phyloP scores from a whole-genome alignment of 208 protist genomes.

The Balamuthia mandrillaris region DNA sequence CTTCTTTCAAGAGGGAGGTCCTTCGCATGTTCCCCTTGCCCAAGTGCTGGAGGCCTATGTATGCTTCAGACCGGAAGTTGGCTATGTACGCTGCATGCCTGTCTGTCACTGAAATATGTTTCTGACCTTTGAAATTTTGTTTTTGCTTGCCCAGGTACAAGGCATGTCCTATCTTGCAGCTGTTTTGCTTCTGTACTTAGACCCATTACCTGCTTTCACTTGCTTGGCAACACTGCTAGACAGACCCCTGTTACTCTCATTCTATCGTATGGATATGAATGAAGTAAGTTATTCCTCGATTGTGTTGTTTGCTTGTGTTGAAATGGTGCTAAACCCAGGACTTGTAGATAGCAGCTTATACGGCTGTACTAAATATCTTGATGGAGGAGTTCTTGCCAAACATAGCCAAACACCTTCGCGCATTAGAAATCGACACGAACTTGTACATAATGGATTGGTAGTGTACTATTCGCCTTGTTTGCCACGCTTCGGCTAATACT shows the following conservation, averaged over 20 bases:
- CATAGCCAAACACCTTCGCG: conserved; percentile 23
- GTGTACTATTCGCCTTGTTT: too few relatives aligned
- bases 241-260: conserved; percentile 45
- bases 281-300: conserved; percentile 2
- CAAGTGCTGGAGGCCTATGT: conserved; percentile 64
- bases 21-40: conserved; percentile 45
- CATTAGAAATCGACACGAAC: conserved; percentile 49
- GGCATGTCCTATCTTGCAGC: conserved; percentile 25
- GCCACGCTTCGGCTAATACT: too few relatives aligned
- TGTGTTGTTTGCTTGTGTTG: too few relatives aligned
- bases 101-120: neutral
- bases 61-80: conserved; percentile 64
- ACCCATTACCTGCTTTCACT: neutral
- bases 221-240: conserved; percentile 58
- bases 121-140: neutral
- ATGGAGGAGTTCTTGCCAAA: neutral
- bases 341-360: too few relatives aligned
- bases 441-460: conserved; percentile 62
- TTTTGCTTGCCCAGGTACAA: neutral
- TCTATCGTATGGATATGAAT: conserved; percentile 54
- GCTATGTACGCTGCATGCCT: conserved; percentile 41
- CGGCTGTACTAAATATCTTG: neutral
- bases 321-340: too few relatives aligned
- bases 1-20: conserved; percentile 63
- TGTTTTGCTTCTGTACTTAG: conserved; percentile 6